A percentile compares a stretch with the other conserved stretches of the same genome.
phyloP scores from a whole-genome alignment of 1,284 basidiomycete genomes.

The Papiliotrema flavescens region DNA sequence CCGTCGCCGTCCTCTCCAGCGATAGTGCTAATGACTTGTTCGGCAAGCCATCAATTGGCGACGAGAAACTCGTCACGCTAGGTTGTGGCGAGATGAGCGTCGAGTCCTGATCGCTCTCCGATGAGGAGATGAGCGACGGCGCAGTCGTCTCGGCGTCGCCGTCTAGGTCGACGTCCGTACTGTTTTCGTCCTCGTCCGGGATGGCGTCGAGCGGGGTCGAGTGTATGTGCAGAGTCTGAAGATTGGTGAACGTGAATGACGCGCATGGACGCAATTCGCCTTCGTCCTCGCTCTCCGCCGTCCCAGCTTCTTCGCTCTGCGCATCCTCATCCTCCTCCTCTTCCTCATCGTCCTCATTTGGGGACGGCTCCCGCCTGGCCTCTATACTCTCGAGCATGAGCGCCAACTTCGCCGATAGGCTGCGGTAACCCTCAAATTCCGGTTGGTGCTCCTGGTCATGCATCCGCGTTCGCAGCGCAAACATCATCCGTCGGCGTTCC shows the following conservation, averaged over 20 bases:
- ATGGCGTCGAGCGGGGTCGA: neutral
- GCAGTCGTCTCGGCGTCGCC: neutral
- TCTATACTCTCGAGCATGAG: slow-evolving; percentile 27
- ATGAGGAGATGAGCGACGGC: slow-evolving; percentile 1
- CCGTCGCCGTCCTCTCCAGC: no score
- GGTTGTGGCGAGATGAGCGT: neutral
- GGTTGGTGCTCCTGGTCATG: slow-evolving; percentile 24
- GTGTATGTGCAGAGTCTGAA: neutral
- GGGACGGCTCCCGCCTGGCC: neutral
- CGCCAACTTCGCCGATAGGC: slow-evolving; percentile 35
- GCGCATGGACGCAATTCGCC: neutral
- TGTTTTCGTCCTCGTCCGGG: neutral
- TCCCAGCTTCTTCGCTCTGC: neutral
- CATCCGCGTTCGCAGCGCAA: slow-evolving; percentile 29
- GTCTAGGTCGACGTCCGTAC: neutral
- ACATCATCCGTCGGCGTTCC: slow-evolving; percentile 44
- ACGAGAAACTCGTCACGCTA: neutral
- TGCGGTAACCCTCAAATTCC: slow-evolving; percentile 44
- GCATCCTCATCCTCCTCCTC: slow-evolving; percentile 5
- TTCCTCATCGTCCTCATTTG: slow-evolving; percentile 1
- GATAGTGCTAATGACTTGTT: no score
- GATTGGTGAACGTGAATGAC: slow-evolving; percentile 2
- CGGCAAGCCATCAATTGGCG: neutral
- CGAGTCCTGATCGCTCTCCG: slow-evolving; percentile 1
- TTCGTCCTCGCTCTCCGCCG: neutral